Evolutionary conservation across 1,139 yeast genomes (phyloP).

Genomic region (Debaryomyces nepalensis): DNA sequence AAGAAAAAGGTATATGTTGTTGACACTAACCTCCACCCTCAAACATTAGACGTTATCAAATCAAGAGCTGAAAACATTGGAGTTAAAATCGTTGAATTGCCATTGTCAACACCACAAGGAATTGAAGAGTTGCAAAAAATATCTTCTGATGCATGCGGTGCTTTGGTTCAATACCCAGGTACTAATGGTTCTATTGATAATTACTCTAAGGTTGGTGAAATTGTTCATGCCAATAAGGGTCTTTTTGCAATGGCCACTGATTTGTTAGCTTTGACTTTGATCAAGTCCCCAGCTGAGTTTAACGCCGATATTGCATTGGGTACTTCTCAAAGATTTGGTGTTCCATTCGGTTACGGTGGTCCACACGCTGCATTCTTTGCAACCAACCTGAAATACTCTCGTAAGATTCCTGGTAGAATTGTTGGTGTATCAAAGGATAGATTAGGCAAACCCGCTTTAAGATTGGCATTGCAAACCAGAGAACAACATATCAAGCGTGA

Average conservation of each 20-base stretch:
- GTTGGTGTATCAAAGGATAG: conserved; percentile 94
- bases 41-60: conserved; percentile 76
- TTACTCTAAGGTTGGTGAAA: conserved; percentile 60
- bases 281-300: conserved; percentile 81
- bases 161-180: conserved; percentile 86
- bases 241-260: conserved; percentile 87
- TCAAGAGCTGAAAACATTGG: conserved; percentile 80
- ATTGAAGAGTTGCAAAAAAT: conserved; percentile 41
- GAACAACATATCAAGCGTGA: conserved; percentile 98
- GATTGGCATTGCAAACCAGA: conserved; percentile 95
- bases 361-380: conserved; percentile 99
- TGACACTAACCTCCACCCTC: conserved; percentile 80
- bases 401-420: conserved; percentile 96
- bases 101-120: conserved; percentile 57
- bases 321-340: conserved; percentile 94
- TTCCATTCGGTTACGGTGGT: conserved; percentile 97
- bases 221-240: conserved; percentile 74
- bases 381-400: conserved; percentile 72
- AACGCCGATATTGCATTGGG: conserved; percentile 96
- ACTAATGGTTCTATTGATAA: conserved; percentile 76
- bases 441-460: conserved; percentile 82
- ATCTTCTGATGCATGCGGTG: conserved; percentile 67
- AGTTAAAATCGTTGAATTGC: conserved; percentile 65
- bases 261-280: conserved; percentile 80
- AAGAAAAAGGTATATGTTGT: conserved; percentile 73